Base-by-base conservation (phyloP, 106 monocot species). In the Triglochin maritima region DNA sequence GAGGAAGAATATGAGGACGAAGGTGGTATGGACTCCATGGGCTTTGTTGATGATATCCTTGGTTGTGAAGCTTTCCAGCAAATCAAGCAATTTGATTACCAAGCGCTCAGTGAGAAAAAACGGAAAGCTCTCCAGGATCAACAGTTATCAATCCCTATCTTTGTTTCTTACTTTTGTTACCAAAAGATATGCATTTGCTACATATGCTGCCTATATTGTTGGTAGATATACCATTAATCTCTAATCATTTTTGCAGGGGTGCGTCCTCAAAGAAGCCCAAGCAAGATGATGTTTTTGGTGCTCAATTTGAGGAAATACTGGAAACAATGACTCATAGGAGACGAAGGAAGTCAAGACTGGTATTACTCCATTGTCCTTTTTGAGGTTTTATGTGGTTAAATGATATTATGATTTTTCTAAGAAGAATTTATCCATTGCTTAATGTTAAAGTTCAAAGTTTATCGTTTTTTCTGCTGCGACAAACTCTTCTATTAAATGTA, bases 311-410 rank as follows among this genome's bases (percentile, higher is more conserved):
- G 43, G 86, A 88, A 66, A 84, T 98, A 51, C 71, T 92, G 62
- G 88, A 98, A 74, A 58, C 83, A 60, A 84, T 98, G 85, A 82
- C 86, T 52, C 81, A 76, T 82, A 81, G 84, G 44, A 77, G 89
- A 2, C 47, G 77, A 52, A 83, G 78, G 61, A 83, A 69, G 71
- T 79, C 83, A 46, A 72, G 72, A 64, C n/a, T 44, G 41, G 90
- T 90, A 83, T 57, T 17, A 13, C 51, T 57, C 8, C 9, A 63
- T n/a, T 47, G 13, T 49, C 4, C n/a, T 12, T 13, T 57, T 50
- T 15, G 29, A 29, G 29, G 29, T 29, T 59, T 65, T 51, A 56
- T 58, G n/a, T 50, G 54, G n/a, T 49, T 41, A 7, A 52, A 15
- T 14, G n/a, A 41, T 59, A 9, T 46, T 45, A 9, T 6, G 17